A percentile compares a stretch with the other conserved stretches of the same genome.
These are phyloP conservation scores for Solanum sparsipilum DNA, from an alignment of 257 asterid genomes.

Conservation along the genomic window DNA sequence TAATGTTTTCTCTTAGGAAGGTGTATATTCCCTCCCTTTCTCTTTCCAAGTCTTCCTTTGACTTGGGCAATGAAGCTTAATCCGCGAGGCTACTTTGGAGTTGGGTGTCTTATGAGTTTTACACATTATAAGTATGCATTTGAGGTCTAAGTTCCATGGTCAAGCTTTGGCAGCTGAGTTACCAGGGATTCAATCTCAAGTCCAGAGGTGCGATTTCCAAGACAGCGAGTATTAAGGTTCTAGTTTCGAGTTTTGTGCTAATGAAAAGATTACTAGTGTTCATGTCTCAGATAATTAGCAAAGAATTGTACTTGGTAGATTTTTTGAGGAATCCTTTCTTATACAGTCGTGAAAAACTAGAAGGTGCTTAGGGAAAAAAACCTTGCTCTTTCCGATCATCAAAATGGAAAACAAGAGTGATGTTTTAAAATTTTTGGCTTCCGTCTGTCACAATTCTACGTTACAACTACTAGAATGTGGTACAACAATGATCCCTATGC, in stretches of 20 bases:
- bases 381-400: neutral
- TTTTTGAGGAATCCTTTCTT: neutral
- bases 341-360: neutral
- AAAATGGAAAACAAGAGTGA: neutral
- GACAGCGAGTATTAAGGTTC: neutral
- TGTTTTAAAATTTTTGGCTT: neutral
- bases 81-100: neutral
- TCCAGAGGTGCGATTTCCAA: neutral
- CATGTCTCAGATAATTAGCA: neutral
- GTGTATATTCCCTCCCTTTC: neutral
- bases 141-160: neutral
- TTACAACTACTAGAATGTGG: neutral
- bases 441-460: neutral
- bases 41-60: neutral
- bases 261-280: neutral
- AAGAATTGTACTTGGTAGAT: neutral
- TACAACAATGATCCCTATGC: neutral
- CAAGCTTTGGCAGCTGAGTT: neutral
- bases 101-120: neutral
- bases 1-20: neutral
- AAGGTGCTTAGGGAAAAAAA: neutral
- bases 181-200: neutral
- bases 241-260: neutral
- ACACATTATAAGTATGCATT: neutral
- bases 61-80: neutral